Evolutionary conservation across 2,329 filamentous ascomycete species (phyloP), one percentile per base, ranked within the genome.

Genomic region (Thielaviopsis punctulata): DNA sequence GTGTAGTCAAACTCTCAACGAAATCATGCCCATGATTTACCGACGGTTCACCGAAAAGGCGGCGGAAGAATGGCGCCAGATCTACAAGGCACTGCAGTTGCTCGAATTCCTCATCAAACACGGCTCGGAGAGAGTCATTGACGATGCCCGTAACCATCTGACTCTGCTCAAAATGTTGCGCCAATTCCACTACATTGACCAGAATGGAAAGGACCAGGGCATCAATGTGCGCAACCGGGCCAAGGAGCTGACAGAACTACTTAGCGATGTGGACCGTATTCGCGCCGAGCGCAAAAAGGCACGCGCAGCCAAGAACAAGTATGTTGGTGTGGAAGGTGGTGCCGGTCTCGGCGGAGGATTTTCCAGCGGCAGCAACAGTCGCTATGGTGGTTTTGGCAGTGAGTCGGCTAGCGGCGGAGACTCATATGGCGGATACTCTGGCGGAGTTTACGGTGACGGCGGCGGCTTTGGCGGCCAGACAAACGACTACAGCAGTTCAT

Each of bases 1-100:
- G n/a, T 27, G 4, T 63, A 95, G 90, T 66, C 88, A 95, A 79
- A 79, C 89, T 50, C 80, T 98, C 53, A 96, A 96, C 68, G 92
- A 98, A 68, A 96, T 98, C 65, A 98, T 98, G 92, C 92, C 92
- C 59, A 92, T 98, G 87, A 95, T 98, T 64, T 98, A 98, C 73
- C 92, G 93, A 63, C 86, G 92, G 58, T 98, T 98, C 68, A 98
- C 92, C 56, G 92, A 98, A 66, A 98, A 98, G 73, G 77, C 88
- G 7, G 90, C 92, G 52, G 92, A 98, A 65, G 92, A 98, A 69
- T 98, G 92, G 92, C 80, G 92, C 59, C 92, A 98, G 67, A 98
- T 98, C 63, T 98, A 98, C 77, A 98, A 98, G 73, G 84, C 87
- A 9, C 80, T 98, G 22, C 92, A 96, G 73, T 76, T 98, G 52